Evolutionary conservation across 2,329 filamentous ascomycete species (phyloP).

Genomic region (Lachnellula cervina): DNA sequence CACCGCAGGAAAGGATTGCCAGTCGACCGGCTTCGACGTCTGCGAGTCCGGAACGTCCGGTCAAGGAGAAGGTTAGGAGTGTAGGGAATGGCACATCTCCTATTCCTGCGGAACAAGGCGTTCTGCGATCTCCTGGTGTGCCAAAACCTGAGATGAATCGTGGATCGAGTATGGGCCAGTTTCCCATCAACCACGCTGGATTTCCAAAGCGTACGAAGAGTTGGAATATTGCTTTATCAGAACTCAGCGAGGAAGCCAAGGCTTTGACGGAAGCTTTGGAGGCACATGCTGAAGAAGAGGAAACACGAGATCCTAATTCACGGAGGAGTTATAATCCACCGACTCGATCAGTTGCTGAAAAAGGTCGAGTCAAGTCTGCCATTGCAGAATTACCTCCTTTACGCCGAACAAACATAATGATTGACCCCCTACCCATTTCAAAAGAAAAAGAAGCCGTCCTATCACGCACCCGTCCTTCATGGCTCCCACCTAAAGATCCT

Average conservation of each 20-base stretch:
- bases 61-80: slow-evolving; percentile 26
- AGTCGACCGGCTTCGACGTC: slow-evolving; percentile 49
- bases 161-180: slow-evolving; percentile 43
- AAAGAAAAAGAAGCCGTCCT: slow-evolving; percentile 84
- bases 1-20: slow-evolving; percentile 48
- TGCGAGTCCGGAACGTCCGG: slow-evolving; percentile 27
- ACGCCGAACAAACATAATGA: slow-evolving; percentile 65
- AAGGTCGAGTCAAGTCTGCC: slow-evolving; percentile 59
- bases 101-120: slow-evolving; percentile 54
- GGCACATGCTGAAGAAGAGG: slow-evolving; percentile 65
- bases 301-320: slow-evolving; percentile 36
- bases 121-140: slow-evolving; percentile 35
- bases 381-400: slow-evolving; percentile 60
- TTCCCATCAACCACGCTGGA: slow-evolving; percentile 49
- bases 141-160: slow-evolving; percentile 38
- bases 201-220: slow-evolving; percentile 57
- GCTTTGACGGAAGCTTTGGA: slow-evolving; percentile 76
- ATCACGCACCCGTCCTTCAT: slow-evolving; percentile 74
- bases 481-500: slow-evolving; percentile 82
- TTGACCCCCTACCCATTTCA: slow-evolving; percentile 76
- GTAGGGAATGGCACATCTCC: slow-evolving; percentile 59
- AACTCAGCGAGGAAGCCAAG: slow-evolving; percentile 68
- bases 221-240: slow-evolving; percentile 66
- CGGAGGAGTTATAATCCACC: slow-evolving; percentile 30
- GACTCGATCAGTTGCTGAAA: slow-evolving; percentile 35